Evolutionary conservation across 129 eudicot species (phyloP), one percentile per base, ranked within the genome.

Genomic region (Helianthus annuus): DNA sequence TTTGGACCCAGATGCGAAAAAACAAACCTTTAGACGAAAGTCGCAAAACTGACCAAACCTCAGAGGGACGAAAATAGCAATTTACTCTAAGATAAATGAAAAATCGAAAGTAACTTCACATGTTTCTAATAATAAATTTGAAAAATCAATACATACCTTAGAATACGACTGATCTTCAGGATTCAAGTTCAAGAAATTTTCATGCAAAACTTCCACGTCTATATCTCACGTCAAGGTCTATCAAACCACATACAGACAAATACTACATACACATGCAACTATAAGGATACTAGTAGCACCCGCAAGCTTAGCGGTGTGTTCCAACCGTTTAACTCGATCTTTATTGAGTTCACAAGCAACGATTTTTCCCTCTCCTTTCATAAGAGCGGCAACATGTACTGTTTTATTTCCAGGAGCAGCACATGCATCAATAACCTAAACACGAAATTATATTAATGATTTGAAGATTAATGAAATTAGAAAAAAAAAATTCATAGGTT

Each of bases 351-450:
- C 98, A 84, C 97, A 94, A 61, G 98, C 98, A 65, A 84, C 77
- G 59, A 94, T 69, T 69, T 79, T 94, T 44, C 98, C 97, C 66
- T 88, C 78, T 53, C 97, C 97, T 75, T 80, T 85, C 97, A 90
- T 87, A 54, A 94, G 88, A 19, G 97, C 96, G 45, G 97, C 89
- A 51, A 94, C 88, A 74, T 94, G 98, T 16, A 90, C 81, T 14
- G 98, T 94, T 83, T 94, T 94, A 78, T 94, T 94, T 62, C 98
- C 98, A 48, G 98, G 98, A 48, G 98, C 98, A 52, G 98, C 81
- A 79, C 98, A 94, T 46, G 98, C 98, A 81, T 94, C 98, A 70
- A 94, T 85, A 71, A 94, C 97, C 97, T 90, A 86, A 80, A 42
- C 45, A 79, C 54, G 70, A 48, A 51, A 70, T 10, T 27, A 22